phyloP scores from a whole-genome alignment of 2,329 filamentous ascomycete species.

The Magnaporthales sp. region DNA sequence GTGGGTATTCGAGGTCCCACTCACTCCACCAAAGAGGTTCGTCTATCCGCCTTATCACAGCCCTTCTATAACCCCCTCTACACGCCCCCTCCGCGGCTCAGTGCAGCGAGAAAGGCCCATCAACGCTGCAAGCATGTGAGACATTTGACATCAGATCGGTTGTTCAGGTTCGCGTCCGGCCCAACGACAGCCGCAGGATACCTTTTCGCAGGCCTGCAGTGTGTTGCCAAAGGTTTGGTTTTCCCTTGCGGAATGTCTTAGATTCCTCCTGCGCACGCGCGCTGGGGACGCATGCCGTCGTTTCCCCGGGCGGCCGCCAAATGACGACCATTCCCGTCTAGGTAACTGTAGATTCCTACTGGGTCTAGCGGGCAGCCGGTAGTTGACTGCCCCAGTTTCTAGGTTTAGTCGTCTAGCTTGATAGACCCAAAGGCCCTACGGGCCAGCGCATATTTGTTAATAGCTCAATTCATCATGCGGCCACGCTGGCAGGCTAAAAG shows the following conservation, averaged over 20 bases:
- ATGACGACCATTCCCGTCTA: background rate
- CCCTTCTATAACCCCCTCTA: background rate
- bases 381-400: background rate
- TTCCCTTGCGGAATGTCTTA: conserved; percentile 2
- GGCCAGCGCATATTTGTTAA: background rate
- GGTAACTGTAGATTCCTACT: background rate
- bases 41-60: background rate
- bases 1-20: background rate
- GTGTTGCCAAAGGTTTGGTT: background rate
- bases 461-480: background rate
- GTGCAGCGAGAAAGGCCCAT: background rate
- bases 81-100: background rate
- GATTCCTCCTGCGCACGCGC: background rate
- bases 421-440: background rate
- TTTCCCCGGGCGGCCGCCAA: background rate
- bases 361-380: background rate
- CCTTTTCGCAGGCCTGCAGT: background rate
- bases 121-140: background rate
- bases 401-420: background rate
- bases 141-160: conserved; percentile 2
- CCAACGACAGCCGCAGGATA: conserved; percentile 3
- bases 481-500: background rate
- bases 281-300: background rate
- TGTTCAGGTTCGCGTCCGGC: background rate
- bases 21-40: background rate